A percentile compares a stretch with the other conserved stretches of the same genome.
These are phyloP conservation scores for Cetradonia linearis DNA, from an alignment of 495 filamentous ascomycete species.

Conservation along the genomic window DNA sequence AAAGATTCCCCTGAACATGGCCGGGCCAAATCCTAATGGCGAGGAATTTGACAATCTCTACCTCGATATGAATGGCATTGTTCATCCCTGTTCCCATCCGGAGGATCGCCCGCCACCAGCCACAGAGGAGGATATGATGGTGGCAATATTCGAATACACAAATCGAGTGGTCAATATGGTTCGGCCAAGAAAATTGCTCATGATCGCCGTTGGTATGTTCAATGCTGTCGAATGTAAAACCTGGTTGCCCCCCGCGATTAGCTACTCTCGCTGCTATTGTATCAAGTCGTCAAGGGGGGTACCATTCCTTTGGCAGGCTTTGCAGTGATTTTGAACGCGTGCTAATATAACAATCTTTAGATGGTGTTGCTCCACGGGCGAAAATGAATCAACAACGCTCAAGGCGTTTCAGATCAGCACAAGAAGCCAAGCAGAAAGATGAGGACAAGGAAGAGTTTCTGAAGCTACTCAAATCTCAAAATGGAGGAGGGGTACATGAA, in stretches of 20 bases:
- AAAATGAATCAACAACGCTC: conserved; percentile 98
- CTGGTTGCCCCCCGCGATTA: conserved; percentile 1
- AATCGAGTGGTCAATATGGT: conserved; percentile 98
- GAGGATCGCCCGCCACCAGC: conserved; percentile 85
- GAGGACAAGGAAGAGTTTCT: conserved; percentile 79
- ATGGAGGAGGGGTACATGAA: conserved; percentile 49
- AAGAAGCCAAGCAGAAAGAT: conserved; percentile 89
- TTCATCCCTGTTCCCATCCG: conserved; percentile 97
- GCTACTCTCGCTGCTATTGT: conserved; percentile 12
- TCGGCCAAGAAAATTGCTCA: conserved; percentile 83
- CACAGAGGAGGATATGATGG: conserved; percentile 98
- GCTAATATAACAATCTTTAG: conserved; percentile 40
- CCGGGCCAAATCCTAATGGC: conserved; percentile 87
- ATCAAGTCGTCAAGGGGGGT: conserved; percentile 21
- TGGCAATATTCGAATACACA: conserved; percentile 94
- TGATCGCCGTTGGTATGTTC: conserved; percentile 90
- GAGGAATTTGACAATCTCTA: conserved; percentile 98
- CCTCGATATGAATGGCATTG: conserved; percentile 99
- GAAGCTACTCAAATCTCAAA: conserved; percentile 67
- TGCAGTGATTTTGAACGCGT: background rate
- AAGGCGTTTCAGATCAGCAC: conserved; percentile 80
- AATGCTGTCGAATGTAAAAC: conserved; percentile 15
- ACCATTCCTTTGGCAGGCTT: conserved; percentile 4
- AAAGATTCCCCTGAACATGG: conserved; percentile 71
- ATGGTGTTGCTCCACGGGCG: conserved; percentile 86